These are phyloP conservation scores for Aspergillus novofumigatus DNA, from an alignment of 2,329 filamentous ascomycete species.

Conservation along the genomic window DNA sequence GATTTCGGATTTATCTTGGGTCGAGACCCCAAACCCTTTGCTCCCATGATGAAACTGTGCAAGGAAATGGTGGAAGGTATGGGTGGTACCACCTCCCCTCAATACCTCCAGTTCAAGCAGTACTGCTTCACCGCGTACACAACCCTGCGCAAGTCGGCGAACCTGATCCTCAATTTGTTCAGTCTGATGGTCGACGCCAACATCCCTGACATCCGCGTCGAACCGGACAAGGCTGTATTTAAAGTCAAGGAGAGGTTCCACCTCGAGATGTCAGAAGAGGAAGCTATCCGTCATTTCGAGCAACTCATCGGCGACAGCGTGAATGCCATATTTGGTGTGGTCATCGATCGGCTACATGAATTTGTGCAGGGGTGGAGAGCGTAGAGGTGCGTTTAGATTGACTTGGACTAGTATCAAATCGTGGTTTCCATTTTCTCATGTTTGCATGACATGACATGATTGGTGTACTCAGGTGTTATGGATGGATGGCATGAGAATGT, in stretches of 20 bases:
- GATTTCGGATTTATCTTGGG: conserved; percentile 98
- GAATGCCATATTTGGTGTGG: conserved; percentile 83
- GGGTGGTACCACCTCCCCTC: conserved; percentile 75
- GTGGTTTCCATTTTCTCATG: background rate
- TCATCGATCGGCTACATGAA: conserved; percentile 92
- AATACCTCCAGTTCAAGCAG: conserved; percentile 86
- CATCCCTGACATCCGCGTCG: conserved; percentile 88
- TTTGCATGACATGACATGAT: background rate
- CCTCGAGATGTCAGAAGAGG: conserved; percentile 84
- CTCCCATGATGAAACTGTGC: conserved; percentile 92
- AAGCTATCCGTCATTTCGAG: conserved; percentile 83
- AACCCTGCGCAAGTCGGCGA: conserved; percentile 81
- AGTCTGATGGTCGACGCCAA: conserved; percentile 96
- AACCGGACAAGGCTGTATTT: conserved; percentile 87
- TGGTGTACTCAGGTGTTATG: background rate
- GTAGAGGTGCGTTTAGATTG: conserved; percentile 28
- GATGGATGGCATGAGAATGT: background rate
- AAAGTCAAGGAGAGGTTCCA: conserved; percentile 96
- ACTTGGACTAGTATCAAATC: background rate
- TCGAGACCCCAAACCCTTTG: conserved; percentile 94
- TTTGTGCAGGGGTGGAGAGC: conserved; percentile 86
- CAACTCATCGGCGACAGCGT: conserved; percentile 86
- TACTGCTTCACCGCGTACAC: conserved; percentile 96
- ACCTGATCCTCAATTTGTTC: conserved; percentile 91
- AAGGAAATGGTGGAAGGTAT: conserved; percentile 99